Conservation (phyloP, 164 flowering plant genomes). For the Umbellularia californica region DNA sequence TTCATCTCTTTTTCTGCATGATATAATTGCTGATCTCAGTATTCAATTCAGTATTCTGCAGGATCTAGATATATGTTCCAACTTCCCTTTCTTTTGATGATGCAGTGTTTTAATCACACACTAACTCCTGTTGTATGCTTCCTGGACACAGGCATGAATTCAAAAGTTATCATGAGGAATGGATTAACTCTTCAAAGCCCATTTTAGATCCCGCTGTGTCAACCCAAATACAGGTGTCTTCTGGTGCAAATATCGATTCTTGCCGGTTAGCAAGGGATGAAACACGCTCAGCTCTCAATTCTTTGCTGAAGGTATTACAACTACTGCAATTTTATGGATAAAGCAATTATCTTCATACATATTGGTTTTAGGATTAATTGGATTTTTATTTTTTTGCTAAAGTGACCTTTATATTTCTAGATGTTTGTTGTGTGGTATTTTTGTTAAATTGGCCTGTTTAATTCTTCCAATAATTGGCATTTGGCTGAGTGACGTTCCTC, state of each 20-base stretch:
- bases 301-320: slow-evolving; percentile 64
- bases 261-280: slow-evolving; percentile 51
- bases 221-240: slow-evolving; percentile 32
- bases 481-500: too few species aligned
- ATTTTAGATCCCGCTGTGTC: slow-evolving; percentile 40
- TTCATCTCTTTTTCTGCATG: too few species aligned
- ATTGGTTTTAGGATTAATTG: background rate
- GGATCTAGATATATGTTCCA: background rate
- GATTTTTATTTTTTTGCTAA: background rate
- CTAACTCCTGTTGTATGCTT: background rate
- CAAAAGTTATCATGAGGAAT: slow-evolving; percentile 59
- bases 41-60: background rate
- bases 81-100: background rate
- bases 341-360: background rate
- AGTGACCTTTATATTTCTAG: too few species aligned
- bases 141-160: slow-evolving; percentile 63
- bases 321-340: background rate
- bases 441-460: too few species aligned
- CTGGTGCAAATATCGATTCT: slow-evolving; percentile 37
- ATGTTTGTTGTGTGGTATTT: too few species aligned
- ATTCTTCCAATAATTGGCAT: too few species aligned
- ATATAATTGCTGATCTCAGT: too few species aligned
- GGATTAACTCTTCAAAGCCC: slow-evolving; percentile 63
- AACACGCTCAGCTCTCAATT: slow-evolving; percentile 53
- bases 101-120: background rate